These are phyloP conservation scores for Tricharina praecox DNA, from an alignment of 495 filamentous ascomycete genomes.

Conservation along the genomic window DNA sequence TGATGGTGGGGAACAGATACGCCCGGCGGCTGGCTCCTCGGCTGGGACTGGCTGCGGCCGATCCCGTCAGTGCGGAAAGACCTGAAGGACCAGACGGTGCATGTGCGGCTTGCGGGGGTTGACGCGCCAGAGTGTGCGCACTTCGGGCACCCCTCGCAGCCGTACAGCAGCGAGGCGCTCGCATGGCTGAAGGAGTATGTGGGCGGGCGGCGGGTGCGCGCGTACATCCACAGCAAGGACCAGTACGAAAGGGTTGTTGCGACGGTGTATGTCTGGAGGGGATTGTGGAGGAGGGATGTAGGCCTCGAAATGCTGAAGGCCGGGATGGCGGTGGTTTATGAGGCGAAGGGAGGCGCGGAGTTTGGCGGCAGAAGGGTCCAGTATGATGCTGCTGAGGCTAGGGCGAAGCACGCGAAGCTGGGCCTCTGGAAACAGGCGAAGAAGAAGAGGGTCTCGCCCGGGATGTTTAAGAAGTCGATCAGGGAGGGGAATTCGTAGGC, in stretches of 20 bases:
- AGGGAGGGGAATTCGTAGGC: neutral
- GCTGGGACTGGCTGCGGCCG: constrained; percentile 79
- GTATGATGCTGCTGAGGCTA: constrained; percentile 46
- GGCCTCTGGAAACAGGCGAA: neutral
- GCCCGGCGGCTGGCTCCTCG: constrained; percentile 65
- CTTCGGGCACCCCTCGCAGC: constrained; percentile 77
- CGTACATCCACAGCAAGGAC: constrained; percentile 62
- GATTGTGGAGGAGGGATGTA: constrained; percentile 54
- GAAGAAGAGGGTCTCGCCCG: neutral
- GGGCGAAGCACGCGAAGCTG: constrained; percentile 36
- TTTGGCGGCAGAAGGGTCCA: constrained; percentile 41
- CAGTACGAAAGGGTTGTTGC: constrained; percentile 86
- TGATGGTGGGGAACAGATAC: constrained; percentile 35
- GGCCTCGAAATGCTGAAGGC: constrained; percentile 72
- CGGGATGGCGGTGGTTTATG: constrained; percentile 64
- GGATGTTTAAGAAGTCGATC: constrained; percentile 3
- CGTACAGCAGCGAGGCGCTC: constrained; percentile 61
- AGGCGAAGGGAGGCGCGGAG: constrained; percentile 72
- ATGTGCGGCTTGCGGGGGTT: constrained; percentile 73
- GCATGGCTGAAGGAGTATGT: constrained; percentile 60
- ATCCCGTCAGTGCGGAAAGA: constrained; percentile 50
- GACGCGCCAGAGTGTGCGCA: constrained; percentile 88
- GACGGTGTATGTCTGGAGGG: constrained; percentile 52
- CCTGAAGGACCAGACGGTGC: constrained; percentile 62
- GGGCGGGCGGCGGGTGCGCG: constrained; percentile 56